These are phyloP conservation scores for Cucurbita pepo DNA, from an alignment of 306 rosid genomes.

Conservation along the genomic window DNA sequence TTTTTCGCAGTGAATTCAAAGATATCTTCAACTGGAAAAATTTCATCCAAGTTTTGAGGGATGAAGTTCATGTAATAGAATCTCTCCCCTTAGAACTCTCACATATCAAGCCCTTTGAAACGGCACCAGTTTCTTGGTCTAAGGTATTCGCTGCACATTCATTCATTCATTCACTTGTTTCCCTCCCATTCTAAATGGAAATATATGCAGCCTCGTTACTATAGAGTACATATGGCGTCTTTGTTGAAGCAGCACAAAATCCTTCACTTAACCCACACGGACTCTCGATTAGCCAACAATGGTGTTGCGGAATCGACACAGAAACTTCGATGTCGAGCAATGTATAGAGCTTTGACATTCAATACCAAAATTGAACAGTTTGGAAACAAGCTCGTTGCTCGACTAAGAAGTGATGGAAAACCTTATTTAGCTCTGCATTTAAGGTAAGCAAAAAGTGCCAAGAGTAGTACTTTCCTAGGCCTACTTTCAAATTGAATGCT, in stretches of 20 bases:
- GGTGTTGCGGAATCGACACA: slow-evolving; percentile 71
- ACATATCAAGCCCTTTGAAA: slow-evolving; percentile 33
- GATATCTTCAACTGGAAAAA: slow-evolving; percentile 48
- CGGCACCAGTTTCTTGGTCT: slow-evolving; percentile 96
- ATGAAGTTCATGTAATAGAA: slow-evolving; percentile 60
- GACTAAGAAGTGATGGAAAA: slow-evolving; percentile 52
- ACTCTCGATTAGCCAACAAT: slow-evolving; percentile 85
- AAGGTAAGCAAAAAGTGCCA: slow-evolving; percentile 31
- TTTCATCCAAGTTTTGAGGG: slow-evolving; percentile 59
- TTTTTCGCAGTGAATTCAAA: neutral
- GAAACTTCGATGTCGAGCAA: slow-evolving; percentile 76
- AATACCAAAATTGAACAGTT: slow-evolving; percentile 60
- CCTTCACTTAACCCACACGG: slow-evolving; percentile 63
- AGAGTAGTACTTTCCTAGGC: neutral
- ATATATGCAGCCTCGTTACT: slow-evolving; percentile 73
- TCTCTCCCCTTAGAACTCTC: slow-evolving; percentile 55
- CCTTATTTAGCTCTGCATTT: slow-evolving; percentile 84
- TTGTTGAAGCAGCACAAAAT: slow-evolving; percentile 53
- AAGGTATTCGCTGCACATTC: slow-evolving; percentile 34
- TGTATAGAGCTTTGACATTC: slow-evolving; percentile 66
- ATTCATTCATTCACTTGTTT: neutral
- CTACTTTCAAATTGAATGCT: neutral
- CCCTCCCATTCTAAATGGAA: neutral
- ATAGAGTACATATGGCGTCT: slow-evolving; percentile 61
- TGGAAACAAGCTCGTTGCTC: slow-evolving; percentile 47